phyloP scores from a whole-genome alignment of 75 land plant genomes.

The Pseudotsuga menziesii region DNA sequence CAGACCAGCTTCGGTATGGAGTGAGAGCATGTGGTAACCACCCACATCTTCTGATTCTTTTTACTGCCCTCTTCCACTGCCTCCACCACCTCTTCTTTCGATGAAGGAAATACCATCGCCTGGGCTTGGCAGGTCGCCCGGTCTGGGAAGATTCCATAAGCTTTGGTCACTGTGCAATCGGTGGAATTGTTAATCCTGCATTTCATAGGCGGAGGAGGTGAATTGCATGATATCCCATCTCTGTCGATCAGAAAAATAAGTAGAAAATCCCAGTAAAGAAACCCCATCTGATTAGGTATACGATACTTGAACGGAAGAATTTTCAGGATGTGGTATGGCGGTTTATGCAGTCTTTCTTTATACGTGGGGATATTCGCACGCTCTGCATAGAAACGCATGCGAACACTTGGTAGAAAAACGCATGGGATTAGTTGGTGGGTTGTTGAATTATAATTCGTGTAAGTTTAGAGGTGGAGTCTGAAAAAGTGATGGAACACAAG shows the following conservation, averaged over 20 bases:
- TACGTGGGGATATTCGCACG: neutral
- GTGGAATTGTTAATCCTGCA: constrained; percentile 14
- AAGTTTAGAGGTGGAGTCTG: too few relatives aligned
- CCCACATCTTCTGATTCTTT: constrained; percentile 35
- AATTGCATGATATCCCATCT: constrained; percentile 3
- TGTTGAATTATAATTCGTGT: too few relatives aligned
- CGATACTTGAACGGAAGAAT: neutral
- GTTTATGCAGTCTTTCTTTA: too few relatives aligned
- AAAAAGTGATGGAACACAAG: too few relatives aligned
- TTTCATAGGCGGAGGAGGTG: constrained; percentile 38
- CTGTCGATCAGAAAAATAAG: too few relatives aligned
- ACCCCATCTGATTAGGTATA: too few relatives aligned
- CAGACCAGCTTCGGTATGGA: constrained; percentile 45
- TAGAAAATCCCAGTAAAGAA: too few relatives aligned
- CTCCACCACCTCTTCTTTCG: constrained; percentile 27
- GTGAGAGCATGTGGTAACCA: constrained; percentile 24
- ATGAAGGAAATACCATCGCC: constrained; percentile 41
- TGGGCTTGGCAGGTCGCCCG: constrained; percentile 32
- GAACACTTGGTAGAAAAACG: neutral
- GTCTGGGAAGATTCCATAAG: constrained; percentile 55
- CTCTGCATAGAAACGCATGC: neutral
- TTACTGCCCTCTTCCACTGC: constrained; percentile 19
- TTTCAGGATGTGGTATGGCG: too few relatives aligned
- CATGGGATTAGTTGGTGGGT: too few relatives aligned
- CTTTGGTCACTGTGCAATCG: constrained; percentile 52